phyloP scores from a whole-genome alignment of 805 yeast species.

The fission yeast (Schizosaccharomyces pombe) region DNA sequence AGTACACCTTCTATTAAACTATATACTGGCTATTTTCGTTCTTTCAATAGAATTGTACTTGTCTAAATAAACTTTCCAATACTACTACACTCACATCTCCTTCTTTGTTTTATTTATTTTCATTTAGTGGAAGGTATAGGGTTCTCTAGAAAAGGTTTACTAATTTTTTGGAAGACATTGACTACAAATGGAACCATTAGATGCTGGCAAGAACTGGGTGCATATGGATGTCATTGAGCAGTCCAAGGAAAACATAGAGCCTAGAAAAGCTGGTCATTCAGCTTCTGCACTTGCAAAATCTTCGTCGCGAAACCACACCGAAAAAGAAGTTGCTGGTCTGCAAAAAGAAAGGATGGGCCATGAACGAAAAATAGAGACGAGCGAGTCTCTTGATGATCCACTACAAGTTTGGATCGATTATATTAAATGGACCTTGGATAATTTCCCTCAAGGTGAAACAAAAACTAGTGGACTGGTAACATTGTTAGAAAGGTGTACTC shows the following conservation, averaged over 20 bases:
- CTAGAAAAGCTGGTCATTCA: not conserved
- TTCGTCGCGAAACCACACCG: not conserved
- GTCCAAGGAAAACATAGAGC: conserved; percentile 1
- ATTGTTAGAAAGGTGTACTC: conserved; percentile 48
- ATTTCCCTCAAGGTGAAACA: conserved; percentile 36
- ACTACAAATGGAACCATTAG: too few relatives aligned
- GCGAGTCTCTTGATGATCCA: conserved; percentile 62
- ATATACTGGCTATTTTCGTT: too few relatives aligned
- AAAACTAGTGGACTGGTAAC: conserved; percentile 41
- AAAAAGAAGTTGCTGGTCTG: not conserved
- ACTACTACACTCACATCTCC: too few relatives aligned
- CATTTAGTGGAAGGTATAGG: too few relatives aligned
- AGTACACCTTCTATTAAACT: too few relatives aligned
- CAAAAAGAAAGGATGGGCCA: not conserved
- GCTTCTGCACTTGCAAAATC: not conserved
- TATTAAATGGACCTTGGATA: conserved; percentile 51
- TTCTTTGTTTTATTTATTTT: too few relatives aligned
- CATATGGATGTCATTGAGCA: not conserved
- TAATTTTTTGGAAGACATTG: too few relatives aligned
- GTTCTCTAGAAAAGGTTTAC: too few relatives aligned
- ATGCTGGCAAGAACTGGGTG: not conserved
- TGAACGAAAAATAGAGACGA: conserved; percentile 24
- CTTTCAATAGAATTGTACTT: too few relatives aligned
- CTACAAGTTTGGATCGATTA: conserved; percentile 50
- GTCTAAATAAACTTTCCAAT: too few relatives aligned